These are phyloP conservation scores for Chenopodium album DNA, from an alignment of 148 eudicot species.

Conservation along the genomic window DNA sequence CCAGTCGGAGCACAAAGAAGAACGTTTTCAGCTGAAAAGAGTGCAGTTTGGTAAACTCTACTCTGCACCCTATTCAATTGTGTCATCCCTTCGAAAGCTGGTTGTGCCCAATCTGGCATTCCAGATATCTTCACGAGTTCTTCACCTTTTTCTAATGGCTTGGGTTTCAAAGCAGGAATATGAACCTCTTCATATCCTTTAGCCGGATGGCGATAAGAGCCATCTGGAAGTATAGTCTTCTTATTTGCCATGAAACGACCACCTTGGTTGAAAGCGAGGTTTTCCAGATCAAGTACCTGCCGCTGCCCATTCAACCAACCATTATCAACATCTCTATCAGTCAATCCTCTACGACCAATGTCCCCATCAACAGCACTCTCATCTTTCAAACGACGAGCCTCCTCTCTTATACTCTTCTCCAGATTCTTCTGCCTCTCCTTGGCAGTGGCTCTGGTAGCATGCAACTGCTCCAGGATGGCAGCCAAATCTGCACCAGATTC, in stretches of 20 bases:
- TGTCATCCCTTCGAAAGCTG: constrained; percentile 66
- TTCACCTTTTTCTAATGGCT: constrained; percentile 50
- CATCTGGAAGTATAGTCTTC: constrained; percentile 59
- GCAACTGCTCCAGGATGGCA: constrained; percentile 70
- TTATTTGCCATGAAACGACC: constrained; percentile 69
- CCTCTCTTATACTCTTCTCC: constrained; percentile 73
- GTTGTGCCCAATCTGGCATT: constrained; percentile 77
- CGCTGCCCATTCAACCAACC: constrained; percentile 75
- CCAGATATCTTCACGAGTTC: constrained; percentile 54
- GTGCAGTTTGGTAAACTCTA: constrained; percentile 68
- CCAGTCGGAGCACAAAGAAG: constrained; percentile 86
- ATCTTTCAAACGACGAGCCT: constrained; percentile 72
- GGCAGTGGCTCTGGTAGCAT: constrained; percentile 78
- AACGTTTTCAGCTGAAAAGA: constrained; percentile 59
- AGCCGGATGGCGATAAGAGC: constrained; percentile 51
- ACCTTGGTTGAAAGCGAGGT: constrained; percentile 61
- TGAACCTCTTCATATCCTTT: constrained; percentile 81
- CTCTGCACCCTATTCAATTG: constrained; percentile 81
- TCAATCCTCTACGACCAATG: constrained; percentile 37
- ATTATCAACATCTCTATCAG: constrained; percentile 57
- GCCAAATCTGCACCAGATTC: constrained; percentile 48
- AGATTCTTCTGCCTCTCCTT: constrained; percentile 75
- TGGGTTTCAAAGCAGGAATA: constrained; percentile 69
- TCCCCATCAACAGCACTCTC: constrained; percentile 49
- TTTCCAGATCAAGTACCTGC: constrained; percentile 69